These are phyloP conservation scores for Cryphonectria radicalis DNA, from an alignment of 2,329 filamentous ascomycete species.

Conservation along the genomic window DNA sequence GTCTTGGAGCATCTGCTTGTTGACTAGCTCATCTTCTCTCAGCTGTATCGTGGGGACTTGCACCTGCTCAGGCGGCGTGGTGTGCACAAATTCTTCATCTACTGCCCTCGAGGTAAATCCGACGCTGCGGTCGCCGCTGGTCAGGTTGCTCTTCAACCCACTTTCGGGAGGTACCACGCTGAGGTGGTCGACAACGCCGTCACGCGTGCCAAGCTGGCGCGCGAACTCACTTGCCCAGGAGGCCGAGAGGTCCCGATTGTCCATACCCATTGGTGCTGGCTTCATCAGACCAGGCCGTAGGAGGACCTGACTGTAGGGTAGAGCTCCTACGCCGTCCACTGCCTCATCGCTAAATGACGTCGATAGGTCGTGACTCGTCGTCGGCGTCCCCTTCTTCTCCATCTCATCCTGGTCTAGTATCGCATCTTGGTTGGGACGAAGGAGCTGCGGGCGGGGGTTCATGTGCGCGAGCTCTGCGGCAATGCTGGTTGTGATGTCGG, in stretches of 20 bases:
- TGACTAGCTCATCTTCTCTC: neutral
- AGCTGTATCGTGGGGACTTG: slow-evolving; percentile 17
- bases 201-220: slow-evolving; percentile 20
- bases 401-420: neutral
- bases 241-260: slow-evolving; percentile 25
- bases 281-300: neutral
- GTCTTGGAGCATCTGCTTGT: neutral
- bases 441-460: neutral
- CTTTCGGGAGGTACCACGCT: slow-evolving; percentile 5
- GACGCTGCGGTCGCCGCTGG: neutral
- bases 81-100: slow-evolving; percentile 1
- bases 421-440: neutral
- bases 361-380: neutral
- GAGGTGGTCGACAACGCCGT: slow-evolving; percentile 21
- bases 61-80: slow-evolving; percentile 14
- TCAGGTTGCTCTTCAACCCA: neutral
- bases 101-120: slow-evolving; percentile 14
- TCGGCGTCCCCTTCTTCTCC: neutral
- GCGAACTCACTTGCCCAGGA: slow-evolving; percentile 26
- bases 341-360: slow-evolving; percentile 8
- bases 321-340: neutral
- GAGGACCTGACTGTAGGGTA: slow-evolving; percentile 23
- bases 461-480: slow-evolving; percentile 19
- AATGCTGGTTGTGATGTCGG: slow-evolving; percentile 23
- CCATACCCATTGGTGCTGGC: slow-evolving; percentile 22